A percentile compares a stretch with the other conserved stretches of the same genome.
Evolutionary conservation across 805 yeast species (phyloP).

Genomic region (Candida mattraensis): DNA sequence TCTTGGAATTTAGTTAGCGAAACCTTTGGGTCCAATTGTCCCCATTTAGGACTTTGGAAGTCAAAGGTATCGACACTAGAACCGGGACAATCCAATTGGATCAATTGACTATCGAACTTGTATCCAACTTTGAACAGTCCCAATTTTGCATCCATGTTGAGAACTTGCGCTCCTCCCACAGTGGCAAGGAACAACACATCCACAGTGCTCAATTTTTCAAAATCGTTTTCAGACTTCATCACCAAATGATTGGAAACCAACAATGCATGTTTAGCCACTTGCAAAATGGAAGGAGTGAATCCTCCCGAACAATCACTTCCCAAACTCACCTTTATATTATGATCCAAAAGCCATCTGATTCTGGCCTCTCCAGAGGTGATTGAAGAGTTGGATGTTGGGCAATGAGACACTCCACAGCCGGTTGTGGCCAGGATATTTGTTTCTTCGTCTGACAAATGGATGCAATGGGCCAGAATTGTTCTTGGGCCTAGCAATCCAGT

Average conservation of each 20-base stretch:
- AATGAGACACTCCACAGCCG: slow-evolving; percentile 79
- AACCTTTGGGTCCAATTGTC: slow-evolving; percentile 8
- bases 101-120: slow-evolving; percentile 78
- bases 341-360: slow-evolving; percentile 63
- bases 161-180: slow-evolving; percentile 82
- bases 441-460: slow-evolving; percentile 71
- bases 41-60: slow-evolving; percentile 59
- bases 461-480: slow-evolving; percentile 87
- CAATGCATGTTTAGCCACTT: slow-evolving; percentile 67
- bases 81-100: slow-evolving; percentile 54
- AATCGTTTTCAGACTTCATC: slow-evolving; percentile 48
- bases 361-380: slow-evolving; percentile 90
- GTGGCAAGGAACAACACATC: slow-evolving; percentile 85
- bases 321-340: slow-evolving; percentile 71
- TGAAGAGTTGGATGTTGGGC: slow-evolving; percentile 89
- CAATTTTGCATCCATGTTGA: slow-evolving; percentile 51
- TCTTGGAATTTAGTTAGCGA: slow-evolving; percentile 44
- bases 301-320: slow-evolving; percentile 86
- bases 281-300: slow-evolving; percentile 61
- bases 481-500: slow-evolving; percentile 57
- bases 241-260: slow-evolving; percentile 71
- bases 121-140: slow-evolving; percentile 81
- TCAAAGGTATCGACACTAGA: slow-evolving; percentile 74
- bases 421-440: slow-evolving; percentile 51
- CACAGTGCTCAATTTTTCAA: slow-evolving; percentile 53